Conservation (phyloP, 2,329 filamentous ascomycete species). For the Aspergillus amoenus region DNA sequence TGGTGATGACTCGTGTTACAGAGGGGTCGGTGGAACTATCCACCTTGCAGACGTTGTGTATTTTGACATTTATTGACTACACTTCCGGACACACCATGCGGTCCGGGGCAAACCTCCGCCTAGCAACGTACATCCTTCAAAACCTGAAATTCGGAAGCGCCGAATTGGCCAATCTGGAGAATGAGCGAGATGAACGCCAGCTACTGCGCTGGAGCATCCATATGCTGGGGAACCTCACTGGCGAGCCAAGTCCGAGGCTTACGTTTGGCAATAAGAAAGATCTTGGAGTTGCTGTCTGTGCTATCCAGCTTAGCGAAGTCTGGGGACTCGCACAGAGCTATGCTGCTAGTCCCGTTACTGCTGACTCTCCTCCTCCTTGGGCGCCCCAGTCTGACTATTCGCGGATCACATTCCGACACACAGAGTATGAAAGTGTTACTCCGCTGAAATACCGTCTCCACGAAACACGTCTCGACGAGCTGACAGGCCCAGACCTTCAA, state of each 20-base stretch:
- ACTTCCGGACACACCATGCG: conserved; percentile 18
- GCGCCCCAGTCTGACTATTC: conserved; percentile 50
- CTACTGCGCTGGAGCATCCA: conserved; percentile 35
- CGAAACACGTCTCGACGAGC: conserved; percentile 45
- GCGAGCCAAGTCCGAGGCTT: conserved; percentile 19
- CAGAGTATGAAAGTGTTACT: conserved; percentile 50
- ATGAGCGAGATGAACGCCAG: conserved; percentile 22
- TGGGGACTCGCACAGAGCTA: conserved; percentile 49
- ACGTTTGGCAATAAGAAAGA: conserved; percentile 14
- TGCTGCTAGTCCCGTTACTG: conserved; percentile 40
- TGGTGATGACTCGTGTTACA: conserved; percentile 28
- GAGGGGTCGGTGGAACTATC: conserved; percentile 33
- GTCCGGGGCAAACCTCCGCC: conserved; percentile 20
- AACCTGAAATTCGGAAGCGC: conserved; percentile 6
- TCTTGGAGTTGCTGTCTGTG: conserved; percentile 41
- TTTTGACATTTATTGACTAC: conserved; percentile 20
- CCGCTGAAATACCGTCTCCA: conserved; percentile 49
- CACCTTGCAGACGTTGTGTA: conserved; percentile 33
- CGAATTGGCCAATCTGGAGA: conserved; percentile 18
- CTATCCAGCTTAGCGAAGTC: conserved; percentile 42
- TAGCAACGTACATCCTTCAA: conserved; percentile 18
- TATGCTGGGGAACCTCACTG: conserved; percentile 39
- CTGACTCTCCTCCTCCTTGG: conserved; percentile 42
- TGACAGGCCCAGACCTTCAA: conserved; percentile 36
- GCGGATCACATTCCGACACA: conserved; percentile 45